A percentile compares a stretch with the other conserved stretches of the same genome.
phyloP scores from a whole-genome alignment of 805 yeast genomes.

The Kuraishia hungarica region DNA sequence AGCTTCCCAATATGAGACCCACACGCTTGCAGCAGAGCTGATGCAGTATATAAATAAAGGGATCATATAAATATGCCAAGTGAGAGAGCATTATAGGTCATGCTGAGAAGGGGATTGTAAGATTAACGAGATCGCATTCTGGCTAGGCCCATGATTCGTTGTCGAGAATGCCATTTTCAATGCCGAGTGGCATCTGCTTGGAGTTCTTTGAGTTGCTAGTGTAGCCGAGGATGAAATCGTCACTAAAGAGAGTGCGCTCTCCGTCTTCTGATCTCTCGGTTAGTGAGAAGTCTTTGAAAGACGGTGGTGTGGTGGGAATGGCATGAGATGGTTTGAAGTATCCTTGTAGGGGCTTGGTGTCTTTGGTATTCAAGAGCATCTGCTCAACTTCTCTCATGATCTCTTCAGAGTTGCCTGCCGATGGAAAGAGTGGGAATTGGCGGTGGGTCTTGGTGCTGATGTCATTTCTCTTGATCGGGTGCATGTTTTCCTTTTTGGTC shows the following conservation, averaged over 20 bases:
- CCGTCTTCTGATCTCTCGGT: not conserved
- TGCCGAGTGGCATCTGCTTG: not conserved
- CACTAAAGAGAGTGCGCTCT: not conserved
- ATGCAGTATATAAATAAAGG: not conserved
- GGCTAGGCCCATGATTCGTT: not conserved
- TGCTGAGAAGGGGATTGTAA: not conserved
- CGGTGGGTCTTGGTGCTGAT: not conserved
- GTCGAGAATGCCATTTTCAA: not conserved
- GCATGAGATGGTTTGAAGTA: not conserved
- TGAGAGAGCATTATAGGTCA: not conserved
- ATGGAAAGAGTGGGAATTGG: not conserved
- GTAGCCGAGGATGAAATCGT: not conserved
- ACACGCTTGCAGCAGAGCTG: not conserved
- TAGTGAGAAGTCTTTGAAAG: not conserved
- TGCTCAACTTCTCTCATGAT: not conserved
- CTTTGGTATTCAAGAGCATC: not conserved
- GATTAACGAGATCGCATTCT: no score
- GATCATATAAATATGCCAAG: not conserved
- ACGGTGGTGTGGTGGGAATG: not conserved
- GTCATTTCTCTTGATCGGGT: not conserved
- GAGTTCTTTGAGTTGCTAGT: not conserved
- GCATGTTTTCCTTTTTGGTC: not conserved
- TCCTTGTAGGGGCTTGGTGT: not conserved
- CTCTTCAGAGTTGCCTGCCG: not conserved
- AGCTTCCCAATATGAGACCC: not conserved